These are phyloP conservation scores for Lactarius tabidus DNA, from an alignment of 768 basidiomycete species.

Conservation along the genomic window DNA sequence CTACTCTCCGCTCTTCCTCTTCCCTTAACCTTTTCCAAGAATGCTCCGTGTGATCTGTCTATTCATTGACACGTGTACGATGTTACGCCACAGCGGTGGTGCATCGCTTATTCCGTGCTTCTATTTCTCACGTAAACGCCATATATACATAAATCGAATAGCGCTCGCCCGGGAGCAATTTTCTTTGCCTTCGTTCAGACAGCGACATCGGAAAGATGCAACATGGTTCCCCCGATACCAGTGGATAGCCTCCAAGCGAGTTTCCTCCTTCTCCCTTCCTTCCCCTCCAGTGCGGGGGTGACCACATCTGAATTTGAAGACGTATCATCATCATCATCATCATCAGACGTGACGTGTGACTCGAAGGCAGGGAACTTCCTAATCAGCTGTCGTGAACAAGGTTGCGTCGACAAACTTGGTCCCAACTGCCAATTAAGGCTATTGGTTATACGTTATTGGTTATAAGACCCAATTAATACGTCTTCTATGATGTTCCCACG, in stretches of 20 bases:
- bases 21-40: neutral
- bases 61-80: constrained; percentile 10
- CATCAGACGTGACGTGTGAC: neutral
- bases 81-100: constrained; percentile 8
- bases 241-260: neutral
- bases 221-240: neutral
- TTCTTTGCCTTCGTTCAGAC: neutral
- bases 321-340: too few relatives aligned
- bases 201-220: neutral
- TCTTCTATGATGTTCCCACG: neutral
- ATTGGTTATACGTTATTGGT: neutral
- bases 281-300: neutral
- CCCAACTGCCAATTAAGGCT: neutral
- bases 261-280: neutral
- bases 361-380: neutral
- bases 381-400: neutral
- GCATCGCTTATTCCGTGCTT: constrained; percentile 12
- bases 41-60: neutral
- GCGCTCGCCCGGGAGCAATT: constrained; percentile 5
- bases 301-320: neutral
- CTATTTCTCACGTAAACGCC: constrained; percentile 15
- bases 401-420: neutral
- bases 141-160: constrained; percentile 10
- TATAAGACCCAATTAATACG: neutral
- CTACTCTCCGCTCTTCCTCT: neutral